Percentiles rank a stretch among this genome's conserved stretches.
These are phyloP conservation scores for Akebia trifoliata DNA, from an alignment of 164 flowering plant species.

Conservation along the genomic window DNA sequence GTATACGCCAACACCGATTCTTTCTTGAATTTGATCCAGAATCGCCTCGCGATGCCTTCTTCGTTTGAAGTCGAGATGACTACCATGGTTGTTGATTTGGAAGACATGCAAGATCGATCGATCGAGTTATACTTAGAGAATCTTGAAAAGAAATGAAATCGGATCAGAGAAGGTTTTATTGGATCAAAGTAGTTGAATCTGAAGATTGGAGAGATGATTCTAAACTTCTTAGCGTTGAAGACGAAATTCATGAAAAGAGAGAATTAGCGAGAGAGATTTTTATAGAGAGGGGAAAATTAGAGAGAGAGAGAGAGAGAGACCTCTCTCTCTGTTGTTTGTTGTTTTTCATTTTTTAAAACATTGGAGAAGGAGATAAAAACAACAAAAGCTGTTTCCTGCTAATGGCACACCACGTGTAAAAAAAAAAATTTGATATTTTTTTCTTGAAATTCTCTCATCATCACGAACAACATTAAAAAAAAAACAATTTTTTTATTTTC, in stretches of 20 bases:
- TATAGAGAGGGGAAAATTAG: background rate
- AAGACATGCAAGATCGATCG: background rate
- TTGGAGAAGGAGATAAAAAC: no score
- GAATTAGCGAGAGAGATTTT: background rate
- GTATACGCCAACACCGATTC: constrained; percentile 62
- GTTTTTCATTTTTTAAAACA: no score
- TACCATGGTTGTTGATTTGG: constrained; percentile 8
- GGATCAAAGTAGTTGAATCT: background rate
- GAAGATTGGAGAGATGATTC: background rate
- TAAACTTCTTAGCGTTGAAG: background rate
- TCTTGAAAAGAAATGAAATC: background rate
- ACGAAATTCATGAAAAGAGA: background rate
- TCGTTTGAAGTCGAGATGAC: constrained; percentile 17
- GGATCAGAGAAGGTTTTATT: constrained; percentile 1
- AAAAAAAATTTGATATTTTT: no score
- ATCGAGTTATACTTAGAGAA: background rate
- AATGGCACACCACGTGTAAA: no score
- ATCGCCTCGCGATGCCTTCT: constrained; percentile 46
- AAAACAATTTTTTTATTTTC: no score
- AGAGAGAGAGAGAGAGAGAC: background rate
- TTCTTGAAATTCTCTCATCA: no score
- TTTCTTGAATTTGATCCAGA: constrained; percentile 62
- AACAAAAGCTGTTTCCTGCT: no score
- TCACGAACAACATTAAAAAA: no score
- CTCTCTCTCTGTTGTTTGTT: no score